Evolutionary conservation across 495 filamentous ascomycete species (phyloP).

Genomic region (Tuber calosporum): DNA sequence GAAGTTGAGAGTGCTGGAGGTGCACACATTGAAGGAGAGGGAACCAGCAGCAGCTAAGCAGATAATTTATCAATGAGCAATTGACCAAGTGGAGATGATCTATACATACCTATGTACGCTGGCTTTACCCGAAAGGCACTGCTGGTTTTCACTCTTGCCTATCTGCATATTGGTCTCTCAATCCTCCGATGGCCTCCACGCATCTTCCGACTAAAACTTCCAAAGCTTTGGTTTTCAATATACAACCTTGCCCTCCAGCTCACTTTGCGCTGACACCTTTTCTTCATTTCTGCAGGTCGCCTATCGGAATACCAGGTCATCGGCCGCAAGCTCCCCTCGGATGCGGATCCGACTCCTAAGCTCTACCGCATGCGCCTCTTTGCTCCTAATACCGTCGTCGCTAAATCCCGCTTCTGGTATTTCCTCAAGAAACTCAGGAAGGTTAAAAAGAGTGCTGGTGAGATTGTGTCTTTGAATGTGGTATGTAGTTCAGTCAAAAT

Average conservation of each 20-base stretch:
- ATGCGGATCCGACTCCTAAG: constrained; percentile 89
- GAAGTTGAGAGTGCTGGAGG: not conserved
- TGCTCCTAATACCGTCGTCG: constrained; percentile 91
- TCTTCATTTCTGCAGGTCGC: constrained; percentile 55
- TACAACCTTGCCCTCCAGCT: not conserved
- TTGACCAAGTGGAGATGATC: not conserved
- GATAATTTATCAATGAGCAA: constrained; percentile 6
- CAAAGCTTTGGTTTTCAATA: not conserved
- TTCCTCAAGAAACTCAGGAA: constrained; percentile 97
- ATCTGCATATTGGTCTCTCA: constrained; percentile 19
- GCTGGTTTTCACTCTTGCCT: constrained; percentile 3
- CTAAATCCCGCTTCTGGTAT: constrained; percentile 99
- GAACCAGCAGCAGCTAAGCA: constrained; percentile 8
- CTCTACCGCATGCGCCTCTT: constrained; percentile 99
- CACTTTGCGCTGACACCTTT: constrained; percentile 9
- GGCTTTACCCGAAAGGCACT: constrained; percentile 8
- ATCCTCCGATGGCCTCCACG: constrained; percentile 15
- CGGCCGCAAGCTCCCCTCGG: constrained; percentile 94
- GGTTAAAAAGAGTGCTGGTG: constrained; percentile 99
- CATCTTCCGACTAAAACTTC: constrained; percentile 5
- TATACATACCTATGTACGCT: constrained; percentile 4
- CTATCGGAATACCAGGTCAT: constrained; percentile 99
- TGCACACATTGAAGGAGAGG: not conserved
- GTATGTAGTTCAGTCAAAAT: constrained; percentile 52
- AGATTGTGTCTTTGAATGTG: constrained; percentile 94